Evolutionary conservation across 148 eudicot species (phyloP), one percentile per base, ranked within the genome.

Genomic region (Chenopodium album): DNA sequence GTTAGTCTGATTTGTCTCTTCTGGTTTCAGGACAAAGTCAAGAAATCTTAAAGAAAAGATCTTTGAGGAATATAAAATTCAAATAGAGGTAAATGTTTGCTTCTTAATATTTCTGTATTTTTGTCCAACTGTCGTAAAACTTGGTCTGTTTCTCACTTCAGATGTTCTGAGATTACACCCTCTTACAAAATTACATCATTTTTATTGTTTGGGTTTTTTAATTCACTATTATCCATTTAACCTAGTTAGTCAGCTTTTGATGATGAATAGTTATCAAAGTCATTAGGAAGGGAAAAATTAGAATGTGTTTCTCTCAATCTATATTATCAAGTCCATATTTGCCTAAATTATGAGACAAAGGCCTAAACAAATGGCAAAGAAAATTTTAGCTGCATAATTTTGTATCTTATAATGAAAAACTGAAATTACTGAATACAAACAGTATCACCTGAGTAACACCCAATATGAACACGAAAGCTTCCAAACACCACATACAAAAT

Each of bases 1-100:
- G 3, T 66, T 9, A 23, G 9, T 44, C 76, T 74, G 50, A 23
- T 59, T 69, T 76, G 26, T 71, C 44, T 44, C 71, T 79, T 81
- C 73, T 68, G 75, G 54, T 85, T 87, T 75, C 92, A 96, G 99
- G 91, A 88, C 94, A 56, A 87, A 89, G 56, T 87, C 93, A 44
- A 85, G 88, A 86, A 92, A 90, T 78, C 79, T 94, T 68, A 83
- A 90, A 52, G 93, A 92, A 81, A 88, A 88, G 71, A 87, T 91
- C 47, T 64, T 84, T 46, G 71, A 62, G 44, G 86, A 92, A 82
- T 91, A 90, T 78, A 86, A 89, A 66, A 94, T 94, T 78, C 73
- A 82, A 87, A 89, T 96, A 89, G 85, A 92, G 95, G 99, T 96
- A 71, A 86, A 32, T 80, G 84, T 64, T 29, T 75, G 9, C 10